Percentiles rank a stretch among this genome's conserved stretches.
Conservation (phyloP, 306 rosid genomes). For the Malus fusca region DNA sequence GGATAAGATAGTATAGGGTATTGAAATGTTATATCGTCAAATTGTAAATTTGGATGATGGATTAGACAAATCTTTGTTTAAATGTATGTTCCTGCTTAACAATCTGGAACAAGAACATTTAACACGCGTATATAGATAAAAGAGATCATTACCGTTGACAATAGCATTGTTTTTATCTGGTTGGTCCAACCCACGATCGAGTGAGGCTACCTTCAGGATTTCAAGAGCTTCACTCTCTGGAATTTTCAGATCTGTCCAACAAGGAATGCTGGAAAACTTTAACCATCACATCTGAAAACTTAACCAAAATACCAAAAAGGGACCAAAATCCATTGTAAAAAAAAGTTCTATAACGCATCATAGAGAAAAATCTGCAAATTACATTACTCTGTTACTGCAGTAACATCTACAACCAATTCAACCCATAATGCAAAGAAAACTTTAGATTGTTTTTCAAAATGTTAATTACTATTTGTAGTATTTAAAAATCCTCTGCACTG, state of each 20-base stretch:
- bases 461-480: background rate
- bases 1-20: too few relatives aligned
- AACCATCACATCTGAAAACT: background rate
- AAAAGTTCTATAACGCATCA: background rate
- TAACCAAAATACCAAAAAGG: background rate
- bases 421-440: background rate
- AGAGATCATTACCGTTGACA: conserved; percentile 47
- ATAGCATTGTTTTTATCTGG: conserved; percentile 26
- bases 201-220: conserved; percentile 54
- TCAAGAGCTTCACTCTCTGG: conserved; percentile 59
- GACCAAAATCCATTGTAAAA: background rate
- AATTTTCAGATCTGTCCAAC: conserved; percentile 50
- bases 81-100: background rate
- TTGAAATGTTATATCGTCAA: too few relatives aligned
- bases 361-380: background rate
- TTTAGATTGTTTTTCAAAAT: background rate
- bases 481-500: background rate
- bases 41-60: background rate
- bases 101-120: background rate
- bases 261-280: background rate
- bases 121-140: background rate
- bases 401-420: background rate
- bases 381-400: background rate
- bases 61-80: background rate
- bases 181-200: conserved; percentile 35